Evolutionary conservation across 2,329 filamentous ascomycete genomes (phyloP), one percentile per base, ranked within the genome.

Genomic region (Pseudogymnoascus sp.): DNA sequence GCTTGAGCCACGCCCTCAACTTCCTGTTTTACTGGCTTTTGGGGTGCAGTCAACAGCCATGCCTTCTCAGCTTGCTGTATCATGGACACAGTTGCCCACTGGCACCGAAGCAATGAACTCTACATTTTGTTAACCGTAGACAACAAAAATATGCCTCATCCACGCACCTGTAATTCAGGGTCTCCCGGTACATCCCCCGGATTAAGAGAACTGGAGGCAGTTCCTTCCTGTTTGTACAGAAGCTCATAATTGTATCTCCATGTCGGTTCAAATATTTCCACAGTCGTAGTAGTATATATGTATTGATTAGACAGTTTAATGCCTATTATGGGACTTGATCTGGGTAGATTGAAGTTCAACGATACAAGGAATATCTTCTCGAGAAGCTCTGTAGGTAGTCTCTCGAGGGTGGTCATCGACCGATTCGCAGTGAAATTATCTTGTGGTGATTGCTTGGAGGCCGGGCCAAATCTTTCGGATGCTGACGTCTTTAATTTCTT

Each of bases 371-470:
- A 73, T 28, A 74, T 68, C 8, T 61, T 66, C 61, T 72, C 68
- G 1, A 74, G 62, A 6, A 74, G 59, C 62, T 74, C 73, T 0
- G 65, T 67, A 2, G 72, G 73, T 6, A 74, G 66, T 31, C 64
- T 71, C 62, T 74, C 73, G 3, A 74, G 65, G 7, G 21, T 33
- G 2, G 70, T 70, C 69, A 71, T 72, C 53, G 70, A 70, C 6
- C 64, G 64, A 31, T 57, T 69, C 31, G 70, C 69, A 50, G 72
- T 72, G 13, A 72, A 62, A 33, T 69, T 70, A 60, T 70, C 70
- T 13, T 70, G 36, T 6, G 64, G 64, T 23, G 66, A 65, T 26
- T 65, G 64, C 44, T 67, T 69, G 1, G 28, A 7, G 21, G 57
- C 63, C 47, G 59, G 21, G 15, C 23, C 59, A 26, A 9, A 35